Evolutionary conservation across 805 yeast species (phyloP).

Genomic region (Komagataella kurtzmanii): DNA sequence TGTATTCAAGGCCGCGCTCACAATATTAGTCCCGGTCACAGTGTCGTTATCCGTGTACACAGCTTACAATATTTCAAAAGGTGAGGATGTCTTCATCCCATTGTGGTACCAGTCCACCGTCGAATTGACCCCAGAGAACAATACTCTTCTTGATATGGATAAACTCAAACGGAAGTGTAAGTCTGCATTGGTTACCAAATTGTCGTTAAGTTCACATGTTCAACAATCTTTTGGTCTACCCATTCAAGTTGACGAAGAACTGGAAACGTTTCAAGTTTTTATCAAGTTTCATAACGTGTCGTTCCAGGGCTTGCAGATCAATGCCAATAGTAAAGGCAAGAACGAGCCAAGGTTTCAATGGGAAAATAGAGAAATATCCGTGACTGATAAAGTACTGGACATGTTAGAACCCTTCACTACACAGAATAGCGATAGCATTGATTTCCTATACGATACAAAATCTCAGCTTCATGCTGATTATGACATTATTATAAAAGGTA

Average conservation of each 20-base stretch:
- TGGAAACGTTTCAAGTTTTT: slow-evolving; percentile 15
- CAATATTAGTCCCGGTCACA: slow-evolving; percentile 8
- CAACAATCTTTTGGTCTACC: slow-evolving; percentile 18
- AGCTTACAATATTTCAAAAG: slow-evolving; percentile 14
- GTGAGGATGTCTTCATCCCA: slow-evolving; percentile 19
- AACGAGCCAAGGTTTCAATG: slow-evolving; percentile 3
- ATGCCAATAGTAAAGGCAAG: slow-evolving; percentile 2
- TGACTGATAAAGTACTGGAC: slow-evolving; percentile 1
- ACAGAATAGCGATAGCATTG: slow-evolving; percentile 6
- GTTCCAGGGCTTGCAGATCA: slow-evolving; percentile 18
- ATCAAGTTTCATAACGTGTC: slow-evolving; percentile 16
- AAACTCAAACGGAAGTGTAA: slow-evolving; percentile 12
- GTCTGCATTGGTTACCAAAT: slow-evolving; percentile 12
- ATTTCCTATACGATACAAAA: slow-evolving; percentile 11
- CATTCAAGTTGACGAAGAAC: slow-evolving; percentile 11
- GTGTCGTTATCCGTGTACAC: slow-evolving; percentile 13
- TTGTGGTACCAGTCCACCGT: slow-evolving; percentile 13
- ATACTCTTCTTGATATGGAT: slow-evolving; percentile 15
- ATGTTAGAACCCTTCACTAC: slow-evolving; percentile 16
- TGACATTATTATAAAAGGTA: slow-evolving; percentile 16
- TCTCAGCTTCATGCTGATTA: slow-evolving; percentile 13
- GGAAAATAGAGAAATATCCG: slow-evolving; percentile 4
- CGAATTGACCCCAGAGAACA: slow-evolving; percentile 13
- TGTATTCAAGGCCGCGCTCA: neutral
- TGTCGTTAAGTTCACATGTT: slow-evolving; percentile 17